Conservation (phyloP, 2,329 filamentous ascomycete species). For the Corniculantispora saksenae region DNA sequence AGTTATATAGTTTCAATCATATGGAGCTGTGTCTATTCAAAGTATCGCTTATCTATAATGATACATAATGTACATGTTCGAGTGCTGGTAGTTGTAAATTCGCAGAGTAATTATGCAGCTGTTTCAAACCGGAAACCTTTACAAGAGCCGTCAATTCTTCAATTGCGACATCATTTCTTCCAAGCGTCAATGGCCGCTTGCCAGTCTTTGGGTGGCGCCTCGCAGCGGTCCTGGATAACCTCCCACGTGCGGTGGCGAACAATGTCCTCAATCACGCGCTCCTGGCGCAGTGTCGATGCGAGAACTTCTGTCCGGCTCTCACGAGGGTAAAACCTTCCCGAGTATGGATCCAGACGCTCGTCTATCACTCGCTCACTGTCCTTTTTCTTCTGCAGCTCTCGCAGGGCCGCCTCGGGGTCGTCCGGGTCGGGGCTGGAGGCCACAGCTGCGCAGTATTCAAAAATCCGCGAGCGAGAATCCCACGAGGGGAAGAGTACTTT, state of each 20-base stretch:
- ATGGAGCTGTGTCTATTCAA: too few species aligned
- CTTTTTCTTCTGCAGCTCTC: slow-evolving; percentile 69
- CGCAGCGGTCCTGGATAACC: slow-evolving; percentile 74
- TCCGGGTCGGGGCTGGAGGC: slow-evolving; percentile 85
- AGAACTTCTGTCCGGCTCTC: slow-evolving; percentile 81
- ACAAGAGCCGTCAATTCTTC: not conserved
- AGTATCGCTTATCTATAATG: not conserved
- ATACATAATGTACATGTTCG: not conserved
- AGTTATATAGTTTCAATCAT: too few species aligned
- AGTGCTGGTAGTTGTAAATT: not conserved
- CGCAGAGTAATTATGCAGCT: not conserved
- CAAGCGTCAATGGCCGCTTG: slow-evolving; percentile 66
- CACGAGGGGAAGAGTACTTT: slow-evolving; percentile 84
- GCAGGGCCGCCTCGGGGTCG: slow-evolving; percentile 73
- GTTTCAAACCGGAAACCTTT: too few species aligned
- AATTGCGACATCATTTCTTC: slow-evolving; percentile 40
- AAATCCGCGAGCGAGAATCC: slow-evolving; percentile 77
- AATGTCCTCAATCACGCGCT: slow-evolving; percentile 75
- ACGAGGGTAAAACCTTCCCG: slow-evolving; percentile 73
- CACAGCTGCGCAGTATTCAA: slow-evolving; percentile 87
- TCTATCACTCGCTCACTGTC: slow-evolving; percentile 76
- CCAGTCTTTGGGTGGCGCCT: slow-evolving; percentile 57
- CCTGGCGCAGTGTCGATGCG: slow-evolving; percentile 71
- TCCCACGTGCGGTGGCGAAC: slow-evolving; percentile 82
- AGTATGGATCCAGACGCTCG: slow-evolving; percentile 91